Evolutionary conservation across 768 basidiomycete genomes (phyloP).

Genomic region (Russula ochroleuca): DNA sequence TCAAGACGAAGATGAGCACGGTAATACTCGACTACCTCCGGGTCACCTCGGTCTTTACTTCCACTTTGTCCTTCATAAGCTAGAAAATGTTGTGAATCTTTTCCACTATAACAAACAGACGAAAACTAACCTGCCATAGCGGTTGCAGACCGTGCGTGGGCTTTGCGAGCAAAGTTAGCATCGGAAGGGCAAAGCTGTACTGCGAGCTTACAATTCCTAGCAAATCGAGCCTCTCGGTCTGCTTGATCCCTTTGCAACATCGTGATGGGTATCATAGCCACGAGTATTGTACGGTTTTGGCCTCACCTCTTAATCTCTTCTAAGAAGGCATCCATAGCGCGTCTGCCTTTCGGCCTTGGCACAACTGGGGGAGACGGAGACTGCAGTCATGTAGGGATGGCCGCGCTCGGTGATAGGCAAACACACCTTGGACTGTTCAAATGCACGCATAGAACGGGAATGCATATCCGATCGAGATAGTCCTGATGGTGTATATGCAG

Average conservation of each 20-base stretch:
- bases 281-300: neutral
- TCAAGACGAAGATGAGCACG: constrained; percentile 2
- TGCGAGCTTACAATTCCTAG: constrained; percentile 51
- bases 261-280: neutral
- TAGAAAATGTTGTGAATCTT: constrained; percentile 26
- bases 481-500: constrained; percentile 41
- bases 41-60: constrained; percentile 84
- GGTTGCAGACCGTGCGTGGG: constrained; percentile 74
- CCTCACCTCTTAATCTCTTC: constrained; percentile 90
- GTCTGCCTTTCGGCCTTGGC: constrained; percentile 84
- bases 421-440: constrained; percentile 36
- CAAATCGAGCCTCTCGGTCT: constrained; percentile 79
- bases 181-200: neutral
- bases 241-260: constrained; percentile 73
- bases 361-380: constrained; percentile 53
- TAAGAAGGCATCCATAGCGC: constrained; percentile 93
- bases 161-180: constrained; percentile 31
- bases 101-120: neutral
- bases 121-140: constrained; percentile 73
- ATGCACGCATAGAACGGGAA: constrained; percentile 34
- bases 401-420: constrained; percentile 2
- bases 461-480: constrained; percentile 33
- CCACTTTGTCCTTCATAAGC: constrained; percentile 91
- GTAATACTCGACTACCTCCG: constrained; percentile 51
- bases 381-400: constrained; percentile 33